Evolutionary conservation across 495 filamentous ascomycete genomes (phyloP).

Genomic region (Hypoxylon trugodes): DNA sequence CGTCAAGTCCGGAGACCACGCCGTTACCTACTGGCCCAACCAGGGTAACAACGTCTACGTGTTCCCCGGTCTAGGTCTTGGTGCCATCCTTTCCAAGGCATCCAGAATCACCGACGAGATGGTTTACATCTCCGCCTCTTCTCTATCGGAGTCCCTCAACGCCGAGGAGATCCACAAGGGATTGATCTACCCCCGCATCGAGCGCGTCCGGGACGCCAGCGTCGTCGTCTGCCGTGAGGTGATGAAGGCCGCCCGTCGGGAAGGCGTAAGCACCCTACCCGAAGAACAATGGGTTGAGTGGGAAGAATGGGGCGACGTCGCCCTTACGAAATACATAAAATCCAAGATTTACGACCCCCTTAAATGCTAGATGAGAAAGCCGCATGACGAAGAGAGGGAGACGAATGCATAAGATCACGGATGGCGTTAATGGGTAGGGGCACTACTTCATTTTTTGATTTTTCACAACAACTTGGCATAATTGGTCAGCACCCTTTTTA

Average conservation of each 20-base stretch:
- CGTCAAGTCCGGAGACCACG: conserved; percentile 68
- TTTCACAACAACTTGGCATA: conserved; percentile 18
- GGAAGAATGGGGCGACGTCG: conserved; percentile 79
- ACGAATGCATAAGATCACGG: conserved; percentile 35
- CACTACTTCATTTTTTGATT: conserved; percentile 1
- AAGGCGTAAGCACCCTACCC: conserved; percentile 61
- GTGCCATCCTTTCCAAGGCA: conserved; percentile 90
- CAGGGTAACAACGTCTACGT: conserved; percentile 94
- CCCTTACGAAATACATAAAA: conserved; percentile 82
- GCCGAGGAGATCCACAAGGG: conserved; percentile 80
- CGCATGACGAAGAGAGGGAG: conserved; percentile 17
- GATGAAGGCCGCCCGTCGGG: conserved; percentile 82
- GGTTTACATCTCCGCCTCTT: conserved; percentile 90
- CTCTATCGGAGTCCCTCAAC: conserved; percentile 80
- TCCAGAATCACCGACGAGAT: conserved; percentile 91
- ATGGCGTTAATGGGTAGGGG: conserved; percentile 27
- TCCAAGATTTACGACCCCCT: conserved; percentile 81
- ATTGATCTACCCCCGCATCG: conserved; percentile 92
- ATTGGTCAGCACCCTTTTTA: conserved; percentile 13
- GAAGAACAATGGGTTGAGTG: conserved; percentile 84
- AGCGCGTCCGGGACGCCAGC: conserved; percentile 89
- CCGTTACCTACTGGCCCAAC: conserved; percentile 81
- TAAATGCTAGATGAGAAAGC: conserved; percentile 38
- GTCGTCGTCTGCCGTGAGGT: conserved; percentile 89
- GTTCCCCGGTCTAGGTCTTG: conserved; percentile 96